A percentile compares a stretch with the other conserved stretches of the same genome.
Conservation (phyloP, 176 grass and related monocot species). For the Triticum monococcum region DNA sequence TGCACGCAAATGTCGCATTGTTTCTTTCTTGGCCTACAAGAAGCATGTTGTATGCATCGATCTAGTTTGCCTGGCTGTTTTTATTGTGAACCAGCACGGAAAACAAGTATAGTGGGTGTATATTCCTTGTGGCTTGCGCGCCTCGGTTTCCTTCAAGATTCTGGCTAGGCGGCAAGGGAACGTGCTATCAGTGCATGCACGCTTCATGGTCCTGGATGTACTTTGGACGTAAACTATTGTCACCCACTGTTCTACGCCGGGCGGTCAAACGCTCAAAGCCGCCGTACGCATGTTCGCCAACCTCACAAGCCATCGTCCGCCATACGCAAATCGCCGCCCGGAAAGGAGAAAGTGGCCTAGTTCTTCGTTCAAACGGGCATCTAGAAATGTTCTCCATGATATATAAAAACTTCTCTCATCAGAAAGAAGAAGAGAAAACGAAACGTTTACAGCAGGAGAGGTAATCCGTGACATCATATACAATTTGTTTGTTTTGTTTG, state of each 20-base stretch:
- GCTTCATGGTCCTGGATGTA: neutral
- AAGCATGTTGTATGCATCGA: neutral
- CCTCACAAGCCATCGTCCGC: neutral
- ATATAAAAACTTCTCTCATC: too few species aligned
- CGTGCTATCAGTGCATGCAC: neutral
- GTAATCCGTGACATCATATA: neutral
- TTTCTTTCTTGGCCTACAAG: conserved; percentile 12
- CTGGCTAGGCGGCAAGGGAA: neutral
- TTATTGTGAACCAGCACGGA: neutral
- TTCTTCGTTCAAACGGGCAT: neutral
- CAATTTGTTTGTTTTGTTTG: neutral
- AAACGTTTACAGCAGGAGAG: neutral
- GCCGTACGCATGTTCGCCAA: neutral
- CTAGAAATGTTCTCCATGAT: neutral
- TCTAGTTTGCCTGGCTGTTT: neutral
- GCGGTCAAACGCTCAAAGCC: neutral
- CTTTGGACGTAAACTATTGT: neutral
- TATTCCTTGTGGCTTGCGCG: neutral
- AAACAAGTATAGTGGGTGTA: neutral
- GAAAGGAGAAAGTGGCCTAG: neutral
- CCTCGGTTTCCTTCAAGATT: too few species aligned
- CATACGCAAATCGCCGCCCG: neutral
- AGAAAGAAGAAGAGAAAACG: too few species aligned
- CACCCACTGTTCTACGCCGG: neutral
- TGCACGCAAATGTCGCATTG: neutral